Percentiles rank a stretch among this genome's conserved stretches.
These are phyloP conservation scores for Sugiyamaella mastotermitis DNA, from an alignment of 805 yeast genomes.

Conservation along the genomic window DNA sequence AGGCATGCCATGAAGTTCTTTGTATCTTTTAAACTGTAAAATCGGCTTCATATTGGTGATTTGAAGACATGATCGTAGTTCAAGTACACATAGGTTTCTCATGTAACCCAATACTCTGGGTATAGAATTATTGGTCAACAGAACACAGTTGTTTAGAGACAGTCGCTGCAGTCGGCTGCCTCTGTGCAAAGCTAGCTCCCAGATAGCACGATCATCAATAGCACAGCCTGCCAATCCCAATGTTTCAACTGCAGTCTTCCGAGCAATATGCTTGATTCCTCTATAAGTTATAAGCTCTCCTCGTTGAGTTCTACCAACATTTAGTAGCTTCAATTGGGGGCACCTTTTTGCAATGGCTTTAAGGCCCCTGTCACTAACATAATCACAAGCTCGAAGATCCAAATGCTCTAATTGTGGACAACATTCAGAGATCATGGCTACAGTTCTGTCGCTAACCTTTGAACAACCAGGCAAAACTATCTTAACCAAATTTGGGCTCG, in stretches of 20 bases:
- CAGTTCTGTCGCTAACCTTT: conserved; percentile 51
- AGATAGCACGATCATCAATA: conserved; percentile 67
- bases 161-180: conserved; percentile 53
- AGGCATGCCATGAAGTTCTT: conserved; percentile 35
- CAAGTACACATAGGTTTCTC: conserved; percentile 63
- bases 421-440: conserved; percentile 44
- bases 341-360: conserved; percentile 62
- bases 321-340: conserved; percentile 49
- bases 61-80: conserved; percentile 56
- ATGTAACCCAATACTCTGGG: conserved; percentile 51
- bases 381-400: conserved; percentile 81
- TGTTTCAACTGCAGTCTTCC: conserved; percentile 55
- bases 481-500: conserved; percentile 36
- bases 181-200: conserved; percentile 65
- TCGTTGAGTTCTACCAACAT: conserved; percentile 71
- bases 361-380: conserved; percentile 69
- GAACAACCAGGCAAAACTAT: conserved; percentile 68
- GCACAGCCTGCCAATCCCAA: conserved; percentile 87
- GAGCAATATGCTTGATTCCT: conserved; percentile 52
- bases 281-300: conserved; percentile 67
- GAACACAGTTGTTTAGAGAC: conserved; percentile 67
- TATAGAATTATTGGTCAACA: conserved; percentile 51
- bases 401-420: conserved; percentile 58
- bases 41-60: conserved; percentile 57
- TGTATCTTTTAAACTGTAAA: conserved; percentile 52